These are phyloP conservation scores for Chytriomyces sp. DNA, from an alignment of 192 early-diverging fungal genomes.

Conservation along the genomic window DNA sequence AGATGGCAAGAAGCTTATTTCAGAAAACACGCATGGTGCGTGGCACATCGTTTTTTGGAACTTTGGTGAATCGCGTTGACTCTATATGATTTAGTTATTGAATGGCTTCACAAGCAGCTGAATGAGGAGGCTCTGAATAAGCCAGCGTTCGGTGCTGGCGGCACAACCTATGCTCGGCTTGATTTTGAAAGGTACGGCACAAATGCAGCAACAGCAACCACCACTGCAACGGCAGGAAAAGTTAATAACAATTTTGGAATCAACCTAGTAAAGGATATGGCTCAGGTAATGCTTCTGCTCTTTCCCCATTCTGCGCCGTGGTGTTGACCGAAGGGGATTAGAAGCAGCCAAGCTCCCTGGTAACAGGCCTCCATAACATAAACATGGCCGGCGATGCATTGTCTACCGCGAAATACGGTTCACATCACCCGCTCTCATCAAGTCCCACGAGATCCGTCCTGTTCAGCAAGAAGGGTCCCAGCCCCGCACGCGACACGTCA, in stretches of 20 bases:
- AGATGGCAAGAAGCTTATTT: slow-evolving; percentile 53
- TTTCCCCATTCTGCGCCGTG: no score
- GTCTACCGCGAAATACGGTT: no score
- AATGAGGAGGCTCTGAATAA: slow-evolving; percentile 58
- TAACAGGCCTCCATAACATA: no score
- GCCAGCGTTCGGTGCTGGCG: slow-evolving; percentile 21
- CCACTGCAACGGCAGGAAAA: not conserved
- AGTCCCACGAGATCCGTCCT: not conserved
- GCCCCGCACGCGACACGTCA: slow-evolving; percentile 2
- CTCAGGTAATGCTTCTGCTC: not conserved
- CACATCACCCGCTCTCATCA: not conserved
- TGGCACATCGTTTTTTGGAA: not conserved
- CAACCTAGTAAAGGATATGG: not conserved
- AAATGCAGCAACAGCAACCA: slow-evolving; percentile 4
- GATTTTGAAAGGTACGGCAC: slow-evolving; percentile 32
- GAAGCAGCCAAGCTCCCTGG: no score
- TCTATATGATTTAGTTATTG: slow-evolving; percentile 50
- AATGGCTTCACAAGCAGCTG: slow-evolving; percentile 66
- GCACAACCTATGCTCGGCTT: not conserved
- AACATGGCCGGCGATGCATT: no score
- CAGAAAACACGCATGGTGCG: slow-evolving; percentile 59
- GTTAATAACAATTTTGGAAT: not conserved
- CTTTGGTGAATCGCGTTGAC: not conserved
- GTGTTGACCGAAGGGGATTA: no score
- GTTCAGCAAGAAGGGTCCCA: not conserved